Evolutionary conservation across 2,329 filamentous ascomycete species (phyloP).

Genomic region (Xylaria sp.): DNA sequence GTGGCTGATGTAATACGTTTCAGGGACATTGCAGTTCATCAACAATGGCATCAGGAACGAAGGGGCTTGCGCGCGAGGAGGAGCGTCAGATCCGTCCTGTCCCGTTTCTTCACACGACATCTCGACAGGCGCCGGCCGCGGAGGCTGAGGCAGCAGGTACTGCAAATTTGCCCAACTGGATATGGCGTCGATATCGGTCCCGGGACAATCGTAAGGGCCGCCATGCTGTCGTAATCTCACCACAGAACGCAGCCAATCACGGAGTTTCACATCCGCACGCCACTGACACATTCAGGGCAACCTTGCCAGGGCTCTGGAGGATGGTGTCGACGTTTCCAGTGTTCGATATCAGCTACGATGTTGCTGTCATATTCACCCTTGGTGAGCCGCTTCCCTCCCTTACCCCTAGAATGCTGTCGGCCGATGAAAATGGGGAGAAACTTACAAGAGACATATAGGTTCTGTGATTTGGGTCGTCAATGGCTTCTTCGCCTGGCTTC

Average conservation of each 20-base stretch:
- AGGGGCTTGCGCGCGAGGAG: constrained; percentile 1
- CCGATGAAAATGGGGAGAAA: neutral
- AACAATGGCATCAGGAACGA: constrained; percentile 11
- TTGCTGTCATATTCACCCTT: constrained; percentile 32
- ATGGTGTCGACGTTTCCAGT: constrained; percentile 30
- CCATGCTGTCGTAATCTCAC: constrained; percentile 27
- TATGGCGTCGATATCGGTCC: constrained; percentile 27
- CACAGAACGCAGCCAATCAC: constrained; percentile 13
- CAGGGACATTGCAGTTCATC: neutral
- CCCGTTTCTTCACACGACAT: constrained; percentile 13
- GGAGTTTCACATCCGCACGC: constrained; percentile 21
- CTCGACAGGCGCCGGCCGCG: constrained; percentile 2
- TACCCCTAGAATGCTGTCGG: neutral
- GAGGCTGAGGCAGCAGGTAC: neutral
- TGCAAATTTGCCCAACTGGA: neutral
- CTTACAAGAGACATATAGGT: constrained; percentile 18
- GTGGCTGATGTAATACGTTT: constrained; percentile 6
- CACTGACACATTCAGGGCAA: constrained; percentile 8
- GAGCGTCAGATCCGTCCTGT: constrained; percentile 7
- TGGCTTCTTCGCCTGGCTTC: constrained; percentile 34
- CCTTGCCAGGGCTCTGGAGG: constrained; percentile 20
- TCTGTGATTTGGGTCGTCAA: constrained; percentile 35
- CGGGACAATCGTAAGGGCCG: constrained; percentile 35
- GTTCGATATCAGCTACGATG: constrained; percentile 33
- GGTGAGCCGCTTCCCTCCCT: constrained; percentile 10